Percentiles rank a stretch among this genome's conserved stretches.
These are phyloP conservation scores for Aspergillus fumigatus DNA, from an alignment of 2,329 filamentous ascomycete genomes.

Conservation along the genomic window DNA sequence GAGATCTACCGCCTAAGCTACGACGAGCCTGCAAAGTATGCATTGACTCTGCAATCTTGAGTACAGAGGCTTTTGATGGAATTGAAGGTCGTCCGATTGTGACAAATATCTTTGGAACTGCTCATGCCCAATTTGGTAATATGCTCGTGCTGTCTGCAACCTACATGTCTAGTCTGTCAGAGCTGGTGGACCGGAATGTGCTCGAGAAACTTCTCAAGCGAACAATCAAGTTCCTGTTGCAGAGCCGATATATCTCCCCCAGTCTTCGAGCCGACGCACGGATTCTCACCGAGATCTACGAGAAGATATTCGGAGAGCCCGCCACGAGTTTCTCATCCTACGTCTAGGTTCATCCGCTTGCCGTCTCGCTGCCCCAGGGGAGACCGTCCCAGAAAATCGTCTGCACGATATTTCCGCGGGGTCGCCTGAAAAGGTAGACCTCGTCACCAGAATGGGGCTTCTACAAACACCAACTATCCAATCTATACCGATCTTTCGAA, in stretches of 20 bases:
- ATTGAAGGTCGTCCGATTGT: constrained; percentile 66
- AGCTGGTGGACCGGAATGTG: constrained; percentile 52
- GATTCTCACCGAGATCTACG: constrained; percentile 59
- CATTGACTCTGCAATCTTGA: constrained; percentile 72
- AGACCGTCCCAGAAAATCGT: too few species aligned
- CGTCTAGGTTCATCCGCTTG: neutral
- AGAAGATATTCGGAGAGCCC: constrained; percentile 39
- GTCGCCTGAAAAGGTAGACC: neutral
- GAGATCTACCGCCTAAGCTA: constrained; percentile 40
- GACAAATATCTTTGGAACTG: constrained; percentile 94
- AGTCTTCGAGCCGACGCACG: constrained; percentile 68
- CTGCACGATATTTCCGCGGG: too few species aligned
- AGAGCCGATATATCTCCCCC: constrained; percentile 68
- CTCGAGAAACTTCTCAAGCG: constrained; percentile 61
- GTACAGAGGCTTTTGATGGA: constrained; percentile 75
- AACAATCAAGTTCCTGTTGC: constrained; percentile 71
- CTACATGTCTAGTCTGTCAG: constrained; percentile 62
- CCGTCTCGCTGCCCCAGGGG: neutral
- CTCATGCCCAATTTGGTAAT: constrained; percentile 98
- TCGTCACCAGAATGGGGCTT: neutral
- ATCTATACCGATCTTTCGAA: neutral
- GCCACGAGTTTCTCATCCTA: constrained; percentile 7
- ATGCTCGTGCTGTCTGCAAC: constrained; percentile 83
- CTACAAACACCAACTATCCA: neutral
- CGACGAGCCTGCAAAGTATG: constrained; percentile 57